These are phyloP conservation scores for Secale cereale DNA, from an alignment of 176 grass and related monocot species.

Conservation along the genomic window DNA sequence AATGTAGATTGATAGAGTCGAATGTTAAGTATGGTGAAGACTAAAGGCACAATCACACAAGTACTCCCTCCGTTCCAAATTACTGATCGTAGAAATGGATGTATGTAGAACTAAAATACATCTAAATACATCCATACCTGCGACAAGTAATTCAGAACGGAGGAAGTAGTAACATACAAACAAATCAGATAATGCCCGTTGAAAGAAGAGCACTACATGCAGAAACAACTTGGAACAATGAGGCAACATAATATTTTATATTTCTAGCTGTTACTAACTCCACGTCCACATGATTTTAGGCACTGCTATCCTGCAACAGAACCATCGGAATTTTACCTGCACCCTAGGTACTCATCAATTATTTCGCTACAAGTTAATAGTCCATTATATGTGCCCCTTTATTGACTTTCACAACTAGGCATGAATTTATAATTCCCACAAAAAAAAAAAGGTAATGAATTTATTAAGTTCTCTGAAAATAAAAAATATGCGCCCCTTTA, in stretches of 20 bases:
- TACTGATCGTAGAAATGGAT: no score
- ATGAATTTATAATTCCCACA: no score
- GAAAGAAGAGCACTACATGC: neutral
- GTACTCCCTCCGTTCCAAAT: no score
- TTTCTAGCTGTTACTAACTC: neutral
- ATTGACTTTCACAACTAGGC: neutral
- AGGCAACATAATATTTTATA: neutral
- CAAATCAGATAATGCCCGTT: neutral
- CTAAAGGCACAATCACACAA: no score
- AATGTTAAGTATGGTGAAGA: neutral
- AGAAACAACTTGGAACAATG: conserved; percentile 3
- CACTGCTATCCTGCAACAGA: neutral
- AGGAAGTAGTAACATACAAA: neutral
- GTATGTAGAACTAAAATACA: no score
- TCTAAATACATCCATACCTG: no score
- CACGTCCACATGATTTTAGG: neutral
- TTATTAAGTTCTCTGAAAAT: no score
- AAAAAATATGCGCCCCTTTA: no score
- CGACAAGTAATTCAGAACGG: no score
- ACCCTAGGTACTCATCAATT: neutral
- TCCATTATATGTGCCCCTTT: neutral
- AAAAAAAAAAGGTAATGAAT: no score
- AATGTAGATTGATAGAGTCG: neutral
- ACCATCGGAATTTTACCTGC: neutral
- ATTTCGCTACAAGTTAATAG: neutral